Evolutionary conservation across 768 basidiomycete genomes (phyloP).

Genomic region (Suillus occidentalis): DNA sequence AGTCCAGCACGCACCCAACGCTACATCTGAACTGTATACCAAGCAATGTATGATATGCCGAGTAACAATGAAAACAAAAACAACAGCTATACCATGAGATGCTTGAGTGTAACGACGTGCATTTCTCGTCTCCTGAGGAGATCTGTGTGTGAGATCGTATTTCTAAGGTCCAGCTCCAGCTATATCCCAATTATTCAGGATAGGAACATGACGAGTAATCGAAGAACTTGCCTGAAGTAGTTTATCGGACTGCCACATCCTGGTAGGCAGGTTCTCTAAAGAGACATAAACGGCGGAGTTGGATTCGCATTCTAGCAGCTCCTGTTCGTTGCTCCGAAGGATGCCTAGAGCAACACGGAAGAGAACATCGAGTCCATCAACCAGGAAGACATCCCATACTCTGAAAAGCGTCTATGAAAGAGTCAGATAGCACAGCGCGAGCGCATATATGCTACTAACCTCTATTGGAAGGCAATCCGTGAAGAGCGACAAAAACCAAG

Average conservation of each 20-base stretch:
- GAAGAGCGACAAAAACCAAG: slow-evolving; percentile 96
- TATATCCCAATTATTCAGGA: slow-evolving; percentile 20
- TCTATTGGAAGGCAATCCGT: slow-evolving; percentile 96
- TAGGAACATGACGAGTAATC: neutral
- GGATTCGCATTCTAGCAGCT: slow-evolving; percentile 80
- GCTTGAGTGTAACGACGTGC: slow-evolving; percentile 48
- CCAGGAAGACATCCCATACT: slow-evolving; percentile 94
- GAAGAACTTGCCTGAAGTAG: slow-evolving; percentile 70
- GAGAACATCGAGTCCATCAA: slow-evolving; percentile 88
- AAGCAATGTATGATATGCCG: neutral
- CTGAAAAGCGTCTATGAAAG: slow-evolving; percentile 78
- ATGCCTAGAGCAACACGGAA: slow-evolving; percentile 91
- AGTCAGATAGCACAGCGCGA: slow-evolving; percentile 7
- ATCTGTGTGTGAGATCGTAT: slow-evolving; percentile 52
- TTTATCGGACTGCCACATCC: slow-evolving; percentile 93
- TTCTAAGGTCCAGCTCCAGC: slow-evolving; percentile 60
- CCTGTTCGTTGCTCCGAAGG: slow-evolving; percentile 78
- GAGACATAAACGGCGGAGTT: slow-evolving; percentile 89
- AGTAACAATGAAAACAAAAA: neutral
- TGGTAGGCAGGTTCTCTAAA: slow-evolving; percentile 84
- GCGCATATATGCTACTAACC: slow-evolving; percentile 44
- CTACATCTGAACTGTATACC: neutral
- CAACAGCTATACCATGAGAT: slow-evolving; percentile 36
- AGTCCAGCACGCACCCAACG: neutral
- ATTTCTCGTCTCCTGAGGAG: slow-evolving; percentile 52